Percentiles rank a stretch among this genome's conserved stretches.
Evolutionary conservation across 176 grass and related monocot genomes (phyloP).

Genomic region (Bolboschoenus planiculmis): DNA sequence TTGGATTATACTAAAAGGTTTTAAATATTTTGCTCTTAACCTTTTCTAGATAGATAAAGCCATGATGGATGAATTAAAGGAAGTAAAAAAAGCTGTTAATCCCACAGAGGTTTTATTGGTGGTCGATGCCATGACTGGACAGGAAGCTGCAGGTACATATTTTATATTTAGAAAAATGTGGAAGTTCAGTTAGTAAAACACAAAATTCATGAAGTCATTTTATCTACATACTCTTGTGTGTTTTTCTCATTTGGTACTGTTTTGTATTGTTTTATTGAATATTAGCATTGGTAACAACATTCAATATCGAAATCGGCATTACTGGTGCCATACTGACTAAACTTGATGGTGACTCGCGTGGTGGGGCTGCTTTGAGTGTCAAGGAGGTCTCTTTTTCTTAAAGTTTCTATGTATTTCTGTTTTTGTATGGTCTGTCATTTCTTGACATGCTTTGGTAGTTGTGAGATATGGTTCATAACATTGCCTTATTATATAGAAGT

Average conservation of each 20-base stretch:
- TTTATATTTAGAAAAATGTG: background rate
- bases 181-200: background rate
- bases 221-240: slow-evolving; percentile 2
- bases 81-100: slow-evolving; percentile 83
- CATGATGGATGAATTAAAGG: slow-evolving; percentile 97
- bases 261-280: slow-evolving; percentile 11
- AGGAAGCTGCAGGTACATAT: slow-evolving; percentile 90
- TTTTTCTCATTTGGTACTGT: slow-evolving; percentile 31
- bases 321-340: slow-evolving; percentile 98
- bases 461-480: background rate
- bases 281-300: slow-evolving; percentile 84
- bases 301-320: slow-evolving; percentile 90
- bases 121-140: slow-evolving; percentile 98
- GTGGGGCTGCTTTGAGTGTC: slow-evolving; percentile 94
- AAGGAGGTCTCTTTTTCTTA: slow-evolving; percentile 52
- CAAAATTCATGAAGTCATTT: slow-evolving; percentile 1
- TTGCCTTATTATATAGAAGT: background rate
- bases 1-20: background rate
- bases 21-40: slow-evolving; percentile 4
- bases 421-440: background rate
- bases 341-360: slow-evolving; percentile 92
- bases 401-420: background rate
- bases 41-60: slow-evolving; percentile 69
- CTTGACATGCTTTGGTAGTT: background rate
- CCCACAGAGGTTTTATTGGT: slow-evolving; percentile 94